Conservation (phyloP, 768 basidiomycete species). For the Macrolepiota albuminosa region DNA sequence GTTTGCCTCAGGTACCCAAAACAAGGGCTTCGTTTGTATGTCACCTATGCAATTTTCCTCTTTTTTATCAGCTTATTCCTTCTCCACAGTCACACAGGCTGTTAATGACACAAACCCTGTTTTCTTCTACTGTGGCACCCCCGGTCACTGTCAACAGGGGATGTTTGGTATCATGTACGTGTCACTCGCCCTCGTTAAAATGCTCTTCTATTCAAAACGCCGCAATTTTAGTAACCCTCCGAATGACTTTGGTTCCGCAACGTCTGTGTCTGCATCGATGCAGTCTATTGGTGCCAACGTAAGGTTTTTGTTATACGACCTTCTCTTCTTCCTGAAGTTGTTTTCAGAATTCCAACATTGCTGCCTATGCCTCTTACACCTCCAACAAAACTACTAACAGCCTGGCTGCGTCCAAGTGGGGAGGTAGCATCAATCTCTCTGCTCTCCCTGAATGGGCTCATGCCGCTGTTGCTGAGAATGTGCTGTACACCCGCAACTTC, state of each 20-base stretch:
- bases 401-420: conserved; percentile 51
- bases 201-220: not conserved
- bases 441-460: conserved; percentile 53
- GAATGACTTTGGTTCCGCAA: conserved; percentile 37
- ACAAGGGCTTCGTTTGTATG: conserved; percentile 60
- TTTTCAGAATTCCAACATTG: conserved; percentile 47
- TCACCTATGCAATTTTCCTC: conserved; percentile 5
- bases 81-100: conserved; percentile 52
- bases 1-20: conserved; percentile 65
- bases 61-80: conserved; percentile 5
- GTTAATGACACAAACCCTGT: conserved; percentile 71
- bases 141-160: conserved; percentile 72
- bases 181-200: not conserved
- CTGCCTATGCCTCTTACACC: conserved; percentile 52
- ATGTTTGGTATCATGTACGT: conserved; percentile 78
- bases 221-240: conserved; percentile 45
- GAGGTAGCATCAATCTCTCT: conserved; percentile 54
- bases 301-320: conserved; percentile 9
- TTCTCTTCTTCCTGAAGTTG: not conserved
- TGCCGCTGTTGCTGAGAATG: conserved; percentile 48
- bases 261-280: conserved; percentile 54
- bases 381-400: conserved; percentile 43
- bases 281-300: conserved; percentile 40
- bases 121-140: conserved; percentile 72
- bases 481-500: conserved; percentile 45